Conservation (phyloP, 2,329 filamentous ascomycete genomes). For the Aspergillus nomiae region DNA sequence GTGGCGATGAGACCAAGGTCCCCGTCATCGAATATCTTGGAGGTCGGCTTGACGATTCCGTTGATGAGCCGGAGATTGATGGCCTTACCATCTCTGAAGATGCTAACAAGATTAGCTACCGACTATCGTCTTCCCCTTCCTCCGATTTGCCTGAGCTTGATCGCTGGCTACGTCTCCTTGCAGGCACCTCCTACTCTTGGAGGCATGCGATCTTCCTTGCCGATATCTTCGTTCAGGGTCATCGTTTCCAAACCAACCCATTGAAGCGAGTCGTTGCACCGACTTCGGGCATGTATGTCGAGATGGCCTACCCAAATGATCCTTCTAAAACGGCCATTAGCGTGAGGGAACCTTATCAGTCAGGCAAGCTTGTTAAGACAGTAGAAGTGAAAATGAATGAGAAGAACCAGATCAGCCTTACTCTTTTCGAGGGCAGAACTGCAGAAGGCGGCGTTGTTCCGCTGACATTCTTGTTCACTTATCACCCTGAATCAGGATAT, state of each 20-base stretch:
- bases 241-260: slow-evolving; percentile 97
- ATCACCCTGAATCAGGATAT: slow-evolving; percentile 93
- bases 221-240: slow-evolving; percentile 90
- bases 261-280: slow-evolving; percentile 90
- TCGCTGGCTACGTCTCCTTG: slow-evolving; percentile 84
- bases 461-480: slow-evolving; percentile 83
- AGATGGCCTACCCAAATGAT: slow-evolving; percentile 80
- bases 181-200: slow-evolving; percentile 86
- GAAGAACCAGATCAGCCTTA: slow-evolving; percentile 80
- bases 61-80: slow-evolving; percentile 76
- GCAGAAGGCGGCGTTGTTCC: slow-evolving; percentile 80
- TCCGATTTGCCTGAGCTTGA: slow-evolving; percentile 76
- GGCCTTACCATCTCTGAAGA: slow-evolving; percentile 83
- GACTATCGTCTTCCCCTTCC: slow-evolving; percentile 74
- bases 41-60: slow-evolving; percentile 72
- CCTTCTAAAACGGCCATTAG: slow-evolving; percentile 80
- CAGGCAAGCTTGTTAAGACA: slow-evolving; percentile 84
- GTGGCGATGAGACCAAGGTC: slow-evolving; percentile 70
- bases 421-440: slow-evolving; percentile 90
- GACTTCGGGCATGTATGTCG: slow-evolving; percentile 81
- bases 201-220: slow-evolving; percentile 91
- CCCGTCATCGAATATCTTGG: slow-evolving; percentile 94
- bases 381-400: slow-evolving; percentile 78
- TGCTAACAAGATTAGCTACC: slow-evolving; percentile 77
- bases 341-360: slow-evolving; percentile 83